Conservation (phyloP, 768 basidiomycete genomes). For the Phlebiopsis flavidoalba region DNA sequence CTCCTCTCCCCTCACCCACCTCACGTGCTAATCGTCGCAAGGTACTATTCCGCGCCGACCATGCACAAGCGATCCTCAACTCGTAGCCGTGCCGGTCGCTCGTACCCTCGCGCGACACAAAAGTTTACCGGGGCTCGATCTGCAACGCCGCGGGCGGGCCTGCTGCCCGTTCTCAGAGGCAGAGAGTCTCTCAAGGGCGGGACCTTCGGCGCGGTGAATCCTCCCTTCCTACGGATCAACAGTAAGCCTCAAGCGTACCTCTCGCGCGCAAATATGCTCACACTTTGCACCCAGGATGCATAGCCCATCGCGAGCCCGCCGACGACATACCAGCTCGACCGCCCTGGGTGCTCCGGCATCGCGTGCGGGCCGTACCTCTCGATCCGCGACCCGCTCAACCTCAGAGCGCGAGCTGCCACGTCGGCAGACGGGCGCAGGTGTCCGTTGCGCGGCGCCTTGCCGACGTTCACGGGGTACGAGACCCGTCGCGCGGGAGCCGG, state of each 20-base stretch:
- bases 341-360: constrained; percentile 43
- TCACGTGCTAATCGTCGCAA: constrained; percentile 16
- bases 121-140: constrained; percentile 40
- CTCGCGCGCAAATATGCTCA: background rate
- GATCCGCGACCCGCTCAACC: constrained; percentile 33
- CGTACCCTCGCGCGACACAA: constrained; percentile 28
- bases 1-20: background rate
- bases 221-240: constrained; percentile 60
- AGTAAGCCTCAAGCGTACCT: constrained; percentile 12
- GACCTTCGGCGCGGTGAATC: constrained; percentile 46
- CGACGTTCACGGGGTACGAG: constrained; percentile 49
- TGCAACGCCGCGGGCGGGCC: constrained; percentile 48
- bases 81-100: constrained; percentile 30
- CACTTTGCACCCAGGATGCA: constrained; percentile 34
- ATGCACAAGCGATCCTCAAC: constrained; percentile 45
- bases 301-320: constrained; percentile 47
- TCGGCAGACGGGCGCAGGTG: constrained; percentile 43
- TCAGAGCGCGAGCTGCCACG: constrained; percentile 32
- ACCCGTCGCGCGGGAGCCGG: too few relatives aligned
- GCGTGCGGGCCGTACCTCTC: constrained; percentile 44
- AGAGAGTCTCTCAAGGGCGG: constrained; percentile 37
- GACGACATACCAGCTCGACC: constrained; percentile 36
- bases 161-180: constrained; percentile 49
- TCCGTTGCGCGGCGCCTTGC: constrained; percentile 44
- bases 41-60: constrained; percentile 48